Evolutionary conservation across 768 basidiomycete genomes (phyloP), one percentile per base, ranked within the genome.

Genomic region (Pleurotus salmoneostramineus): DNA sequence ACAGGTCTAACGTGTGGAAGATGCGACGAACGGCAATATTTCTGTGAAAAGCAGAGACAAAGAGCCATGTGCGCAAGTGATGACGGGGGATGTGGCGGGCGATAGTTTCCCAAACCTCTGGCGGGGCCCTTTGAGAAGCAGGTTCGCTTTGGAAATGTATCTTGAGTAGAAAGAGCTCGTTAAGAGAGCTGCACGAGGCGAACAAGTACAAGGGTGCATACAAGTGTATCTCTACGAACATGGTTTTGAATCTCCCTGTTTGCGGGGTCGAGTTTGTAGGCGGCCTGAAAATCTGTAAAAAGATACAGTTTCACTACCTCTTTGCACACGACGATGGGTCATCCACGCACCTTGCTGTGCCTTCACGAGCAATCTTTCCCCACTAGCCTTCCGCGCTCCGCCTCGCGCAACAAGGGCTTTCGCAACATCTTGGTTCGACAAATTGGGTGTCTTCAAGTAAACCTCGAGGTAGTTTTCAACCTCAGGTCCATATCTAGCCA

Each of bases 1-100:
- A 84, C 37, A 88, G 72, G 66, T 88, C 85, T 42, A 88, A 68
- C 0, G 85, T 86, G 63, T 80, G 85, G 71, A 88, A 89, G 57
- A 88, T 83, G 62, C 78, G 76, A 31, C 83, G 81, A 12, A 81
- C 75, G 21, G 86, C 86, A 42, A 89, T 86, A 60, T 83, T 81
- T 40, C 84, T 75, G 64, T 87, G 83, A 65, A 85, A 85, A 2
- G 80, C 69, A 2, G 85, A 87, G 31, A 88, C 77, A 56, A 77
- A 85, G 42, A 88, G 77, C 86, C 85, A 89, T 12, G 78, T 80
- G n/a, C 87, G 81, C 33, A 89, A 80, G 66, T 87, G 80, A 61
- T 83, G 82, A 12, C 86, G 80, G 5, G 87, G 85, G 43, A 82
- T 83, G 61, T 81, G 78, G 52, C 73, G 68, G 5, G 86, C 86